Conservation (phyloP, 805 yeast species). For the Saccharomycopsis selenospora region DNA sequence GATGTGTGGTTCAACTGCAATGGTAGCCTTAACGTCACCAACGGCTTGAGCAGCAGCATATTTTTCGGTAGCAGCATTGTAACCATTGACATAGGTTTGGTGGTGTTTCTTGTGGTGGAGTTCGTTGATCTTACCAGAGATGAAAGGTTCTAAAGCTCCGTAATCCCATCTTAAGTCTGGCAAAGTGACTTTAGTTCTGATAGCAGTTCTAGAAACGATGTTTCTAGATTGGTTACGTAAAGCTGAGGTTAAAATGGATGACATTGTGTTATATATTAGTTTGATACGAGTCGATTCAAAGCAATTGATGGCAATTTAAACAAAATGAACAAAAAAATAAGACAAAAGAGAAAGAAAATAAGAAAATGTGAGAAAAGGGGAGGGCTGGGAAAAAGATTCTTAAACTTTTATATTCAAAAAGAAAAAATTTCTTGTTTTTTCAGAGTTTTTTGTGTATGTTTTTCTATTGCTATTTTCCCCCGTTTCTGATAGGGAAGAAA, state of each 20-base stretch:
- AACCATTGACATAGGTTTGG: constrained; percentile 84
- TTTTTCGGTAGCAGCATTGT: constrained; percentile 71
- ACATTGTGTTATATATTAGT: not conserved
- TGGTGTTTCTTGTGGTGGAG: constrained; percentile 86
- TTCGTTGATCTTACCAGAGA: constrained; percentile 82
- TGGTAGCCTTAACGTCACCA: constrained; percentile 53
- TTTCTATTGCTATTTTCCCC: no score
- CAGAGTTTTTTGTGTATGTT: no score
- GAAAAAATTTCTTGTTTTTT: not conserved
- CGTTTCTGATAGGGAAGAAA: no score
- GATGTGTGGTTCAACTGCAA: constrained; percentile 59
- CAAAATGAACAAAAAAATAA: not conserved
- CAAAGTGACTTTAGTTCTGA: constrained; percentile 60
- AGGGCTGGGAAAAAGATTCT: no score
- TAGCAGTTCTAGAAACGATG: constrained; percentile 13
- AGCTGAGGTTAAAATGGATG: constrained; percentile 11
- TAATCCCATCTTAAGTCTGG: constrained; percentile 82
- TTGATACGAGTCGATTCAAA: not conserved
- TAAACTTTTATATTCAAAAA: no score
- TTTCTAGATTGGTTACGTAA: constrained; percentile 12
- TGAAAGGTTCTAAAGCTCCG: constrained; percentile 78
- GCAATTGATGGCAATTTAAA: not conserved
- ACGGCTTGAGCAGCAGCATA: constrained; percentile 53
- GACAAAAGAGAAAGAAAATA: not conserved
- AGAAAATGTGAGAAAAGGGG: not conserved